Evolutionary conservation across 2,329 filamentous ascomycete genomes (phyloP).

Genomic region (Whalleya microplaca): DNA sequence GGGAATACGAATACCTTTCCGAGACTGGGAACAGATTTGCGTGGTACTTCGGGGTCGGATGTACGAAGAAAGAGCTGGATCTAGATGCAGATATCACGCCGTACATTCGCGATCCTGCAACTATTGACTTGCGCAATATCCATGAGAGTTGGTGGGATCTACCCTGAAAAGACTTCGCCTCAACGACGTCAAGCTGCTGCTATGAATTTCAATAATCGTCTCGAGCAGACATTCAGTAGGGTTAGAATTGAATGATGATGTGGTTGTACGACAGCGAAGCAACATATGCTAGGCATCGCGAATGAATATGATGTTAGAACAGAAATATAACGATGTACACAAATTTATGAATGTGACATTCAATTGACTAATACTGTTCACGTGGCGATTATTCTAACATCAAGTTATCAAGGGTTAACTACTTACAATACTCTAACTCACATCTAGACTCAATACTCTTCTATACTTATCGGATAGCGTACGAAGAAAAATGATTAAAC

Average conservation of each 20-base stretch:
- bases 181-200: not conserved
- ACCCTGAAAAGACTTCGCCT: constrained; percentile 4
- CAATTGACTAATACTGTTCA: too few relatives aligned
- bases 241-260: not conserved
- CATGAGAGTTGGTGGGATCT: constrained; percentile 71
- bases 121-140: constrained; percentile 62
- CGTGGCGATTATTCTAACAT: too few relatives aligned
- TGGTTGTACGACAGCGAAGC: too few relatives aligned
- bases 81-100: constrained; percentile 62
- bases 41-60: constrained; percentile 71
- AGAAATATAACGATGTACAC: too few relatives aligned
- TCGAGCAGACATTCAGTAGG: not conserved
- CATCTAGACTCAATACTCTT: too few relatives aligned
- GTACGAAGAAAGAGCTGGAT: constrained; percentile 62
- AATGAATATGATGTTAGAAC: too few relatives aligned
- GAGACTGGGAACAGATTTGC: constrained; percentile 55
- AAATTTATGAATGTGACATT: too few relatives aligned
- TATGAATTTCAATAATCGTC: not conserved
- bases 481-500: too few relatives aligned
- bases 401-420: too few relatives aligned
- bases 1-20: constrained; percentile 51
- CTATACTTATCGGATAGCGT: too few relatives aligned
- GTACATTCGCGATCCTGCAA: constrained; percentile 61
- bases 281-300: too few relatives aligned
- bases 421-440: too few relatives aligned